Base-by-base conservation (phyloP, 768 basidiomycete genomes). In the Hemileccinum impolitum region DNA sequence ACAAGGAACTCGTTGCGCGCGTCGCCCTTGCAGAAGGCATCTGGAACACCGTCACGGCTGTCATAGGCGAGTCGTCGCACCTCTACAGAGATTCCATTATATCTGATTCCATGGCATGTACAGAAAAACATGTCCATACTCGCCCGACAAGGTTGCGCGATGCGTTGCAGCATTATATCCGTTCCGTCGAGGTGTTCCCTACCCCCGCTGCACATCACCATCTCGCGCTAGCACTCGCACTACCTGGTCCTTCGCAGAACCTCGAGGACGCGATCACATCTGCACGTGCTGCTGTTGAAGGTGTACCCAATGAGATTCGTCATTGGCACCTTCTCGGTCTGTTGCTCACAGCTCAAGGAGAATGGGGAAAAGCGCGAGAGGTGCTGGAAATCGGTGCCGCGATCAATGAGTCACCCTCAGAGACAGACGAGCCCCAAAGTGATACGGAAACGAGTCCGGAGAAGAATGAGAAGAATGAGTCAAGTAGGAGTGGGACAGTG, bases 301-400 rank as follows among this genome's bases (percentile, higher is more conserved):
- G 75, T 6, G 81, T 85, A 26, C 72, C 85, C 0, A 69, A 65
- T 28, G 76, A 80, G 51, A 65, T 89, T 21, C 78, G 90, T 36
- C 86, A 88, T 45, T 97, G 94, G 94, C 95, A 97, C 67, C 78
- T 97, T 14, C 75, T 97, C 0, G 92, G 88, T 0, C 70, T 97
- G 5, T 66, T 95, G 11, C 74, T 94, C n/a, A 82, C 84, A 0
- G 85, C 87, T 9, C 72, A 75, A 25, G 90, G 87, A 53, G 84
- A 92, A 55, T 91, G 90, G 89, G 69, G 68, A 30, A 87, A 84
- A 11, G 92, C 94, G 0, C 72, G 72, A 28, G 82, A 82, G 51
- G 82, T 94, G 4, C 66, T 94, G 34, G 89, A 93, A 45, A 74
- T 82, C n/a, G 94, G 89, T 21, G 78, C 85, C 2, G 79, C 68